phyloP scores from a whole-genome alignment of 2,329 filamentous ascomycete species.

The Aspergillus brasiliensis region DNA sequence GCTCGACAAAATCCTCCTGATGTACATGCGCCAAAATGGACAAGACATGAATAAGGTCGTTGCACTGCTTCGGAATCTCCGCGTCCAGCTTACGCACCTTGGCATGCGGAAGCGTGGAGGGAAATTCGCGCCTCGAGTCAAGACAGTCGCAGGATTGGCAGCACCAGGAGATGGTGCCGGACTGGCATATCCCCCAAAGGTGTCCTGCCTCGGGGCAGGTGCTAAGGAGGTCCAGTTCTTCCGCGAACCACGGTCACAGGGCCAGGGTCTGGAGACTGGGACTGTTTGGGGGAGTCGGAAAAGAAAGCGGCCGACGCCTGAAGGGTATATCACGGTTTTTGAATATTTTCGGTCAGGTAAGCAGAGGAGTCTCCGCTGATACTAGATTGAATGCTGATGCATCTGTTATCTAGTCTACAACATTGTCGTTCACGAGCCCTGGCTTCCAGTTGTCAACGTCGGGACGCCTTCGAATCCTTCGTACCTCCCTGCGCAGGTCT shows the following conservation, averaged over 20 bases:
- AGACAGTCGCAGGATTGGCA: neutral
- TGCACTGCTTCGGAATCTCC: neutral
- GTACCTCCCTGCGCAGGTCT: conserved; percentile 67
- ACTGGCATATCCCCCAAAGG: neutral
- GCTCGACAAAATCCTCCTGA: neutral
- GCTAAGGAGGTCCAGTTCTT: conserved; percentile 8
- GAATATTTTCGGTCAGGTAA: conserved; percentile 26
- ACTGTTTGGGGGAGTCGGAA: neutral
- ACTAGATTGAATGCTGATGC: neutral
- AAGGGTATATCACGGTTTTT: conserved; percentile 21
- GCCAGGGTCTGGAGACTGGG: neutral
- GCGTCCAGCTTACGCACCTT: neutral
- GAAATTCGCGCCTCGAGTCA: neutral
- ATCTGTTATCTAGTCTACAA: conserved; percentile 31
- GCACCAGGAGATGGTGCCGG: neutral
- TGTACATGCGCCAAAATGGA: neutral
- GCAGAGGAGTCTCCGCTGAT: neutral
- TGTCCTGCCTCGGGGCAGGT: neutral
- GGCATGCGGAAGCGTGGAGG: neutral
- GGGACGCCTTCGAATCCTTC: conserved; percentile 58
- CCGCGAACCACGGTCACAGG: neutral
- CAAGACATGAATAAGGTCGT: neutral
- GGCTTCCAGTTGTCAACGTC: conserved; percentile 65
- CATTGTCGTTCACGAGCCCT: conserved; percentile 33
- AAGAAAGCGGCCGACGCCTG: neutral